Evolutionary conservation across 2,329 filamentous ascomycete species (phyloP), one percentile per base, ranked within the genome.

Genomic region (Magnaporthales sp.): DNA sequence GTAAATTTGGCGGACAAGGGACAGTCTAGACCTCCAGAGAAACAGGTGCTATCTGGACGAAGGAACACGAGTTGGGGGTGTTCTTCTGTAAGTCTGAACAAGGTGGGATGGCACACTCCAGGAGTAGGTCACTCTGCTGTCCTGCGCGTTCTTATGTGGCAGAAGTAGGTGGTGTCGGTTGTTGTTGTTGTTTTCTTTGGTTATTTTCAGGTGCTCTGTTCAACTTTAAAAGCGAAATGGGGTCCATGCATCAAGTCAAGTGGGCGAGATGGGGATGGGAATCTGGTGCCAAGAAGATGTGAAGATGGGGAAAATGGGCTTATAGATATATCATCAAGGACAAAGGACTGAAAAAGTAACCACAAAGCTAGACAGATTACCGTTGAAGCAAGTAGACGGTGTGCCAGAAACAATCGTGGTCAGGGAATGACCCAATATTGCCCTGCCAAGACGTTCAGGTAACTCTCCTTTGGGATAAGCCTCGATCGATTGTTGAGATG

Each of bases 371-470:
- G 24, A 58, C n/a, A 58, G 54, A 58, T 24, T 58, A 58, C 54
- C 54, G 54, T 58, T 58, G 54, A 58, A n/a, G 24, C 54, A 58
- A n/a, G 54, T 26, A 26, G 54, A 58, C 54, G 54, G 54, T 58
- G 54, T 58, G 24, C n/a, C 54, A 58, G 54, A 58, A 58, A 58
- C 54, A 58, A 58, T 26, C 54, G 22, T 22, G 7, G 8, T 13
- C 54, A 58, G 54, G 54, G n/a, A 26, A 58, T 58, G 54, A 24
- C n/a, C 54, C 54, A 58, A 58, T 58, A 58, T 58, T n/a, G n/a
- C 24, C 6, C 22, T 26, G 22, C 54, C 54, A 58, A 58, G 54
- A n/a, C n/a, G n/a, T 26, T 26, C 54, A 58, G 24, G 54, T 22
- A 58, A 26, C 54, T 15, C 54, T 58, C 54, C 22, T 58, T 58